Evolutionary conservation across 768 basidiomycete genomes (phyloP), one percentile per base, ranked within the genome.

Genomic region (Hypholoma sublateritium): DNA sequence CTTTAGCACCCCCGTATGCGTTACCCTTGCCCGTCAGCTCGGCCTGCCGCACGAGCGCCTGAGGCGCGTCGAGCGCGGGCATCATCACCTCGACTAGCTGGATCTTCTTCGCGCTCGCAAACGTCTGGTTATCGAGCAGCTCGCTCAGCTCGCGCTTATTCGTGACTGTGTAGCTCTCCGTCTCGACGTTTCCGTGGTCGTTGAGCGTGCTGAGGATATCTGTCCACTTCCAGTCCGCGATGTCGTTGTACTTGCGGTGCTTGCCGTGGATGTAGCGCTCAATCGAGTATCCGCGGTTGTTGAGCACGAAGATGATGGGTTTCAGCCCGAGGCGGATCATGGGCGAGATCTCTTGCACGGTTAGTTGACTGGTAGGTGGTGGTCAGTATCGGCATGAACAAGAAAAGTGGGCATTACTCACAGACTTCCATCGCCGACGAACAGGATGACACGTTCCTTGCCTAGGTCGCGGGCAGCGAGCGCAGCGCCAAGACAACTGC

Each of bases 211-310:
- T 76, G n/a, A 91, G 74, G 32, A 91, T 76, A 55, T 74, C 74
- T 2, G 85, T 80, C 84, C 85, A 91, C 64, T 84, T 81, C 89
- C 94, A 97, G 65, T 87, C 74, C 24, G 80, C 77, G 61, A 98
- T 88, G 67, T 97, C 87, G 69, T 96, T 96, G 72, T 97, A 95
- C 68, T 86, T 83, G 55, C 83, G 75, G 21, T 79, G 65, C 71
- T 76, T 79, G 17, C 88, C 88, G 58, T 93, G 89, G 43, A 90
- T 76, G 60, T 78, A 81, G 16, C 89, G 82, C 75, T 98, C 95
- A 51, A 98, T 93, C 17, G 90, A 90, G 72, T 96, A 96, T 0
- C 91, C 89, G 16, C 74, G 77, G 68, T 92, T 93, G 70, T 92
- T 92, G 48, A 93, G 70, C 17, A 93, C 76, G 70, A 95, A 95